Evolutionary conservation across 768 basidiomycete species (phyloP).

Genomic region (Leccinum rimulosum): DNA sequence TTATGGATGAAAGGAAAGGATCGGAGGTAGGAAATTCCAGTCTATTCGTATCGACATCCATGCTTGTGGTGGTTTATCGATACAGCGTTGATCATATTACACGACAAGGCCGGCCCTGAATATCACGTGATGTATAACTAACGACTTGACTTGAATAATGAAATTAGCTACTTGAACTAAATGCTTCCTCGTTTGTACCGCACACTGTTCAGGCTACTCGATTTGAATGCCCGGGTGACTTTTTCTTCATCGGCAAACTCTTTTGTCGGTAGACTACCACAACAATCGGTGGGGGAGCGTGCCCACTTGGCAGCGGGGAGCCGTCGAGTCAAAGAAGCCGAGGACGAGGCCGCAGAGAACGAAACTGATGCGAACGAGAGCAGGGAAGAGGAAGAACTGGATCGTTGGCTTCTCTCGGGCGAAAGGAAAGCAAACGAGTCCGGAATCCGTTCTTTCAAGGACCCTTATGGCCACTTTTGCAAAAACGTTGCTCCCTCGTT

Average conservation of each 20-base stretch:
- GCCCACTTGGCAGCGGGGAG: neutral
- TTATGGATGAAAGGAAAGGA: slow-evolving; percentile 38
- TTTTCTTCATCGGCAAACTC: slow-evolving; percentile 22
- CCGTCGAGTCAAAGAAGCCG: neutral
- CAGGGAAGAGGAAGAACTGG: slow-evolving; percentile 13
- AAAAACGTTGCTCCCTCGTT: slow-evolving; percentile 21
- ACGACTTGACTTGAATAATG: neutral
- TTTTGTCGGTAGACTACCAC: slow-evolving; percentile 11
- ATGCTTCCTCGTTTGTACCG: slow-evolving; percentile 25
- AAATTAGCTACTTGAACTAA: slow-evolving; percentile 16
- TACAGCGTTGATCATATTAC: no score
- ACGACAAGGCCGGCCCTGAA: slow-evolving; percentile 18
- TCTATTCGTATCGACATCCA: neutral
- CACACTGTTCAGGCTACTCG: slow-evolving; percentile 10
- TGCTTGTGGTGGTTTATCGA: no score
- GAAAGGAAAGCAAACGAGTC: slow-evolving; percentile 19
- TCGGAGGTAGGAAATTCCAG: neutral
- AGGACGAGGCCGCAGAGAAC: slow-evolving; percentile 7
- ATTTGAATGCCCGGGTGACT: slow-evolving; percentile 10
- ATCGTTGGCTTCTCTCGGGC: slow-evolving; percentile 17
- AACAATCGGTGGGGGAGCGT: slow-evolving; percentile 6
- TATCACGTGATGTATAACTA: slow-evolving; percentile 20
- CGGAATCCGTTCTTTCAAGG: slow-evolving; percentile 13
- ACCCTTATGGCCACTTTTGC: slow-evolving; percentile 19
- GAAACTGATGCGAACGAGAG: slow-evolving; percentile 1